Evolutionary conservation across 75 land plant genomes (phyloP).

Genomic region (Cryptomeria japonica): DNA sequence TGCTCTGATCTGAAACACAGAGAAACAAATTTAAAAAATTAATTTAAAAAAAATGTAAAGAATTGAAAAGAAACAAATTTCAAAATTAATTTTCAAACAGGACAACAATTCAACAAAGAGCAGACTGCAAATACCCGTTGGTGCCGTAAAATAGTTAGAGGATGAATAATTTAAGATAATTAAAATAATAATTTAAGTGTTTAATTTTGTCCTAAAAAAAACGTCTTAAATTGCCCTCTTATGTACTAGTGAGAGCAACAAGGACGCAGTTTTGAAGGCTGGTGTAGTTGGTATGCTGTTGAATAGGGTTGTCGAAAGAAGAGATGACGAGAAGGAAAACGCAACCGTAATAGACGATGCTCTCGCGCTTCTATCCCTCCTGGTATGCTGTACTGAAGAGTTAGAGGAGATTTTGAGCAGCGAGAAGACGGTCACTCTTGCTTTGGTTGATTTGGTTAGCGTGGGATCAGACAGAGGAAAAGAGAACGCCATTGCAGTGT

Average conservation of each 20-base stretch:
- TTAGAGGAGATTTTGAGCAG: constrained; percentile 26
- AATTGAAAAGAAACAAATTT: no score
- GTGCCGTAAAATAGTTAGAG: no score
- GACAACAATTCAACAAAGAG: no score
- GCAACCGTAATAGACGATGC: constrained; percentile 54
- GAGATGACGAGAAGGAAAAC: constrained; percentile 33
- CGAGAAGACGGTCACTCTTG: constrained; percentile 21
- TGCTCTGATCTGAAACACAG: no score
- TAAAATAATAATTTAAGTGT: no score
- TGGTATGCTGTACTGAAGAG: constrained; percentile 38
- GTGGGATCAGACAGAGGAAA: constrained; percentile 58
- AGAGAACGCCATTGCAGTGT: constrained; percentile 51
- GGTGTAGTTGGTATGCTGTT: constrained; percentile 57
- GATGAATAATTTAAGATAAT: no score
- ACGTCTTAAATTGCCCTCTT: no score
- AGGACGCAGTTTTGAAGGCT: constrained; percentile 34
- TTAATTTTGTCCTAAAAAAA: no score
- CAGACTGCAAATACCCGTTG: no score
- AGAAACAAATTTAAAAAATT: no score
- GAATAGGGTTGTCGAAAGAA: constrained; percentile 40
- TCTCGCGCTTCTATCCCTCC: constrained; percentile 42
- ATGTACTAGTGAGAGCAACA: constrained; percentile 42
- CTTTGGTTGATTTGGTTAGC: constrained; percentile 55
- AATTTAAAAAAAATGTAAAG: no score
- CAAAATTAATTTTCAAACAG: no score